phyloP scores from a whole-genome alignment of 208 protist species.

The Leishmania mexicana region DNA sequence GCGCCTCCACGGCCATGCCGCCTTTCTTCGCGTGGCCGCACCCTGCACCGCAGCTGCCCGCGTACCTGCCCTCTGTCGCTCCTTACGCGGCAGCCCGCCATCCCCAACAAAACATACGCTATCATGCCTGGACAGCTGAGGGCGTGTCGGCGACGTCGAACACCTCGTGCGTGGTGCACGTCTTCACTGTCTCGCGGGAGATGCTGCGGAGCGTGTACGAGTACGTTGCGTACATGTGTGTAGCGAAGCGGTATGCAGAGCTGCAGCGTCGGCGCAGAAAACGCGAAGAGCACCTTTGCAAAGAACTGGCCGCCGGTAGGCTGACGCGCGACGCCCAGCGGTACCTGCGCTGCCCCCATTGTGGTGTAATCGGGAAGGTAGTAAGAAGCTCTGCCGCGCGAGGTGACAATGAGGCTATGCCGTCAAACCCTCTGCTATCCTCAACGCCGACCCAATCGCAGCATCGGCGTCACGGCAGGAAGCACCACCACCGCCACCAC shows the following conservation, averaged over 20 bases:
- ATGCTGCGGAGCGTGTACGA: slow-evolving; percentile 37
- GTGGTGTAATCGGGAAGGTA: slow-evolving; percentile 21
- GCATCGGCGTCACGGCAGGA: neutral
- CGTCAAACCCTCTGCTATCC: slow-evolving; percentile 4
- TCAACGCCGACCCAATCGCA: slow-evolving; percentile 1
- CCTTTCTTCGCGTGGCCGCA: neutral
- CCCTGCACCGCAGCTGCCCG: slow-evolving; percentile 4
- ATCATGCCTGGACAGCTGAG: slow-evolving; percentile 33
- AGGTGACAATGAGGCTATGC: neutral
- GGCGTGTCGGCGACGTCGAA: slow-evolving; percentile 31
- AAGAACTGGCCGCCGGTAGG: slow-evolving; percentile 15
- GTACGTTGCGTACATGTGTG: slow-evolving; percentile 35
- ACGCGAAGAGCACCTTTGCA: slow-evolving; percentile 10
- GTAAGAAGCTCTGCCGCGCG: neutral
- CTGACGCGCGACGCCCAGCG: slow-evolving; percentile 23
- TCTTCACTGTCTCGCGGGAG: slow-evolving; percentile 30
- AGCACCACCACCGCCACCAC: slow-evolving; percentile 2
- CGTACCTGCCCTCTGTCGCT: slow-evolving; percentile 15
- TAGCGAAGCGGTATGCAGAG: slow-evolving; percentile 7
- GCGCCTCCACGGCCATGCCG: neutral
- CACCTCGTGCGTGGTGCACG: slow-evolving; percentile 31
- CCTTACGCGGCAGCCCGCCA: slow-evolving; percentile 19
- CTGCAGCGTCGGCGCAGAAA: slow-evolving; percentile 8
- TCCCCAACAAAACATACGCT: slow-evolving; percentile 28
- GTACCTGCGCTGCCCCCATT: slow-evolving; percentile 31